phyloP scores from a whole-genome alignment of 345 rosid genomes.

The Syzygium oleosum region DNA sequence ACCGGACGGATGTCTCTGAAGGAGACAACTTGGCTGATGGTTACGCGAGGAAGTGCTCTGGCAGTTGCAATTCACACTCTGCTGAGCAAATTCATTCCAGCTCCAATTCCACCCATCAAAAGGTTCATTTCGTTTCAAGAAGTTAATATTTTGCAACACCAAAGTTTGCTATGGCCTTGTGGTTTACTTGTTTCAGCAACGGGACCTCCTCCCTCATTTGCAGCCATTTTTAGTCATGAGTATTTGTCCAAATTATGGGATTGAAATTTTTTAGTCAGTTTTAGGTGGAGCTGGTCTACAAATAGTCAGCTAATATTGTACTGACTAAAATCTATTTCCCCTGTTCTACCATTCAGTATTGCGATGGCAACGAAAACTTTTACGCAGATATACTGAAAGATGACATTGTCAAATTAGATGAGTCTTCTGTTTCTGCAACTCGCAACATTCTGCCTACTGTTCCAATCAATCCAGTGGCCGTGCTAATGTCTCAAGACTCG shows the following conservation, averaged over 20 bases:
- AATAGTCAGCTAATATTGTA: background rate
- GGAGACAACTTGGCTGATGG: slow-evolving; percentile 7
- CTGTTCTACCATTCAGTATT: slow-evolving; percentile 12
- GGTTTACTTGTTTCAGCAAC: background rate
- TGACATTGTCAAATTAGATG: slow-evolving; percentile 36
- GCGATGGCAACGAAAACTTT: slow-evolving; percentile 26
- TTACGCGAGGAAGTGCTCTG: slow-evolving; percentile 17
- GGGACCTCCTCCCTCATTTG: background rate
- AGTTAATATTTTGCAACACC: background rate
- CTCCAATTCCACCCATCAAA: background rate
- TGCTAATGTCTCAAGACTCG: background rate
- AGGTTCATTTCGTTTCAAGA: background rate
- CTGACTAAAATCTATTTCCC: background rate
- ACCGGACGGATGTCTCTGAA: background rate
- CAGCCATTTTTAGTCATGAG: background rate
- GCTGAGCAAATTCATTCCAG: background rate
- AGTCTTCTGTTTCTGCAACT: slow-evolving; percentile 3
- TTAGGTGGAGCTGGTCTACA: background rate
- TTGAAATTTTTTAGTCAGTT: background rate
- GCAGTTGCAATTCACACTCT: slow-evolving; percentile 20
- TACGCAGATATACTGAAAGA: slow-evolving; percentile 66
- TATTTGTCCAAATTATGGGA: background rate
- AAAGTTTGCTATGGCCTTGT: background rate
- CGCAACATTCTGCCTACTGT: background rate
- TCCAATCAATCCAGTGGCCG: background rate